Evolutionary conservation across 2,329 filamentous ascomycete genomes (phyloP).

Genomic region (Simplicillium sp.): DNA sequence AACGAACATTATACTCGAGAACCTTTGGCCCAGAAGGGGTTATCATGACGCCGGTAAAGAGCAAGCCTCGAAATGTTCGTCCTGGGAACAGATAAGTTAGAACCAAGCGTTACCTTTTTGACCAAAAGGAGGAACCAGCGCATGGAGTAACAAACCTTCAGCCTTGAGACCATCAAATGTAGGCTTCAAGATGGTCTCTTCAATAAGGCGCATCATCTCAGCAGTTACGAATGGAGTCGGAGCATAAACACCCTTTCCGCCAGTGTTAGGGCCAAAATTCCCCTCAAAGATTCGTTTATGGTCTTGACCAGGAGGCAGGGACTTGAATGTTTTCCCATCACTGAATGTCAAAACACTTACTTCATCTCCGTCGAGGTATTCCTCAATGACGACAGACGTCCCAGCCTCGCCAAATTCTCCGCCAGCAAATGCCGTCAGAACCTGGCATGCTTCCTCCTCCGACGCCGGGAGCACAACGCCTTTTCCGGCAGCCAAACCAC

Average conservation of each 20-base stretch:
- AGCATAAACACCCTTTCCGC: constrained; percentile 65
- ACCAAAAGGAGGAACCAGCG: neutral
- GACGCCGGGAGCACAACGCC: constrained; percentile 31
- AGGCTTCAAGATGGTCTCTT: constrained; percentile 50
- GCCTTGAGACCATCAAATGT: constrained; percentile 52
- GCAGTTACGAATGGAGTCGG: constrained; percentile 46
- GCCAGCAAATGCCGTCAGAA: constrained; percentile 57
- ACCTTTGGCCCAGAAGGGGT: too few relatives aligned
- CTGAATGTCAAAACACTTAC: constrained; percentile 59
- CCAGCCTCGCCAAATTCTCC: constrained; percentile 58
- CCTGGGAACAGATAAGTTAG: neutral
- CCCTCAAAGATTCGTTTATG: constrained; percentile 63
- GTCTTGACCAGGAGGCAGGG: constrained; percentile 63
- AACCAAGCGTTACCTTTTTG: neutral
- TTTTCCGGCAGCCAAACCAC: constrained; percentile 67
- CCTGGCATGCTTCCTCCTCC: constrained; percentile 52
- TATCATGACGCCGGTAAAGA: too few relatives aligned
- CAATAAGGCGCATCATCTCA: constrained; percentile 45
- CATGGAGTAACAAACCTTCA: constrained; percentile 29
- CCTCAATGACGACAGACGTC: constrained; percentile 63
- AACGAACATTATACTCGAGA: too few relatives aligned
- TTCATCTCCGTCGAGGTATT: constrained; percentile 61
- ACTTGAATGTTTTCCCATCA: constrained; percentile 54
- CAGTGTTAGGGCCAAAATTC: constrained; percentile 62
- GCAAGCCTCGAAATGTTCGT: too few relatives aligned